phyloP scores from a whole-genome alignment of 805 yeast species.

The Saccharomycopsis babjevae region DNA sequence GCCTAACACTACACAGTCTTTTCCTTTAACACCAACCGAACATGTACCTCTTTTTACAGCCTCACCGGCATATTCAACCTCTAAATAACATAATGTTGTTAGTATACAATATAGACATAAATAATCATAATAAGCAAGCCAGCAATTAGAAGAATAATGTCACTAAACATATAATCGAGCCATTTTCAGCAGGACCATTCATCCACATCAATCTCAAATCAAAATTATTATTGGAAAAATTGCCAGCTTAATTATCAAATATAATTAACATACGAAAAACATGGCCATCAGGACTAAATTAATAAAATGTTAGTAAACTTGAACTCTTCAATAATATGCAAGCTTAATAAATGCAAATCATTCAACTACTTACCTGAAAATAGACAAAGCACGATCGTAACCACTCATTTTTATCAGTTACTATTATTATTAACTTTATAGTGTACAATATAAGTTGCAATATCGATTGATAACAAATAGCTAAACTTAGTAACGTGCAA shows the following conservation, averaged over 20 bases:
- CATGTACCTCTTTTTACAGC: constrained; percentile 98
- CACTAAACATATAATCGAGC: neutral
- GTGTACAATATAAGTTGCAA: neutral
- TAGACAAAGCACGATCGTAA: constrained; percentile 97
- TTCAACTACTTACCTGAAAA: constrained; percentile 65
- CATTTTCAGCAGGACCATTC: neutral
- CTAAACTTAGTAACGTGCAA: neutral
- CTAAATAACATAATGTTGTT: constrained; percentile 24
- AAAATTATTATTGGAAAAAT: neutral
- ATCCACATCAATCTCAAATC: neutral
- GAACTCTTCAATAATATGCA: neutral
- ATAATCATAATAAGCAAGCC: neutral
- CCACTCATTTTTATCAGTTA: constrained; percentile 63
- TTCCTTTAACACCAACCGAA: constrained; percentile 94
- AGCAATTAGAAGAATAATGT: neutral
- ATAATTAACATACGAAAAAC: constrained; percentile 63
- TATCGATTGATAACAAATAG: neutral
- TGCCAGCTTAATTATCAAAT: neutral
- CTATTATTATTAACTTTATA: constrained; percentile 1
- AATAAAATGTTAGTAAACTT: constrained; percentile 25
- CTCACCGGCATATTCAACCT: constrained; percentile 95
- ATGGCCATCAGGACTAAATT: constrained; percentile 86
- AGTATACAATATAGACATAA: constrained; percentile 3
- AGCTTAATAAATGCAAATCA: neutral
- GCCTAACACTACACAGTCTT: constrained; percentile 80